Conservation (phyloP, 257 asterid genomes). For the Sherardia arvensis region DNA sequence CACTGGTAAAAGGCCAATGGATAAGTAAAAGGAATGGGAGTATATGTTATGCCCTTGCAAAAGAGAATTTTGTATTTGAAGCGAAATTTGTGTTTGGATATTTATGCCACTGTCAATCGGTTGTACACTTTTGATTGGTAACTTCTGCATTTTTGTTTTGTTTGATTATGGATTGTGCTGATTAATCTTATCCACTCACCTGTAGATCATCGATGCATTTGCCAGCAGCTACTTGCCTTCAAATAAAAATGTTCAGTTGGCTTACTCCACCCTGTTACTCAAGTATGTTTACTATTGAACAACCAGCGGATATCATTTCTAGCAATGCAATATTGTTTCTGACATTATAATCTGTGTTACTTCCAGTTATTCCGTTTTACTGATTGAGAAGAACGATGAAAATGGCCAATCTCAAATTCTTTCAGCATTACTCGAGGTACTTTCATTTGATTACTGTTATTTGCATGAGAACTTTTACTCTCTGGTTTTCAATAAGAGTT, state of each 20-base stretch:
- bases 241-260: conserved; percentile 79
- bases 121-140: not conserved
- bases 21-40: no score
- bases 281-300: conserved; percentile 49
- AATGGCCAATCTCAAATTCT: conserved; percentile 97
- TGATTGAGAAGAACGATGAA: conserved; percentile 80
- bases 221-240: conserved; percentile 67
- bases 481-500: not conserved
- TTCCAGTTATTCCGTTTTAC: conserved; percentile 85
- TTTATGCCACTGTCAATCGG: no score
- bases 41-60: no score
- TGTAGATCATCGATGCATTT: conserved; percentile 88
- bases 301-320: not conserved
- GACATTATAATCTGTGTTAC: conserved; percentile 6
- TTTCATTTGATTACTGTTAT: not conserved
- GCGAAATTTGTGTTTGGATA: no score
- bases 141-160: not conserved
- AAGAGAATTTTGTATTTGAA: no score
- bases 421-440: conserved; percentile 96
- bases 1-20: no score
- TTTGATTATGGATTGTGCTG: not conserved
- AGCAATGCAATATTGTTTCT: conserved; percentile 6
- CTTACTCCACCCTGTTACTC: conserved; percentile 85
- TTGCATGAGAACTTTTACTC: not conserved
- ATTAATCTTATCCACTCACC: conserved; percentile 15